Conservation (phyloP, 305 asterid genomes). For the Striga hermonthica region DNA sequence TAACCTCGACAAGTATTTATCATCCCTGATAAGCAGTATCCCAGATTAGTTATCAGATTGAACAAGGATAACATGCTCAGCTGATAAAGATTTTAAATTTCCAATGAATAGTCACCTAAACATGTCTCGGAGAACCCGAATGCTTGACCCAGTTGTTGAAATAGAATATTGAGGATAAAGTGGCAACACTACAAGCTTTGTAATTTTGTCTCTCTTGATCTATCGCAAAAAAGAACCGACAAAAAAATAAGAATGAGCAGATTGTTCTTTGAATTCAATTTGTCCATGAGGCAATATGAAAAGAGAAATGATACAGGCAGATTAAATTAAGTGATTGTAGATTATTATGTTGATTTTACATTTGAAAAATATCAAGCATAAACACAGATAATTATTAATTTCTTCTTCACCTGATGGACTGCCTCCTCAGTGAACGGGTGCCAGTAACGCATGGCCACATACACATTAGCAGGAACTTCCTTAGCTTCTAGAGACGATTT, state of each 20-base stretch:
- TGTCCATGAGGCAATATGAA: too few relatives aligned
- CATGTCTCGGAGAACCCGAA: conserved; percentile 58
- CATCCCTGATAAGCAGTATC: conserved; percentile 38
- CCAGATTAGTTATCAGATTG: neutral
- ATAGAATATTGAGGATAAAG: conserved; percentile 74
- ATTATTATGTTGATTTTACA: too few relatives aligned
- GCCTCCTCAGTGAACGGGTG: conserved; percentile 87
- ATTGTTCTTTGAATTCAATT: too few relatives aligned
- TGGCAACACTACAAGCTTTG: conserved; percentile 63
- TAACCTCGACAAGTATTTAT: conserved; percentile 46
- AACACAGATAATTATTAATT: too few relatives aligned
- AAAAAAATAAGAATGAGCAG: too few relatives aligned
- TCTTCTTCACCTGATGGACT: conserved; percentile 50
- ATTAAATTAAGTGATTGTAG: too few relatives aligned
- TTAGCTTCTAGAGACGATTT: conserved; percentile 53
- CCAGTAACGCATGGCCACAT: conserved; percentile 87
- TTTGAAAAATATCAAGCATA: too few relatives aligned
- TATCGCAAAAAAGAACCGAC: conserved; percentile 29
- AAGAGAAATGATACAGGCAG: too few relatives aligned
- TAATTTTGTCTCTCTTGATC: conserved; percentile 60
- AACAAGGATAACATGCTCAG: neutral
- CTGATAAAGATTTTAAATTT: conserved; percentile 17
- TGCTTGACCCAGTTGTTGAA: conserved; percentile 69
- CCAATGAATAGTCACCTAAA: conserved; percentile 37
- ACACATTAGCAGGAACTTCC: conserved; percentile 55